A percentile compares a stretch with the other conserved stretches of the same genome.
These are phyloP conservation scores for Sclerotinia spermophila DNA, from an alignment of 2,329 filamentous ascomycete species.

Conservation along the genomic window DNA sequence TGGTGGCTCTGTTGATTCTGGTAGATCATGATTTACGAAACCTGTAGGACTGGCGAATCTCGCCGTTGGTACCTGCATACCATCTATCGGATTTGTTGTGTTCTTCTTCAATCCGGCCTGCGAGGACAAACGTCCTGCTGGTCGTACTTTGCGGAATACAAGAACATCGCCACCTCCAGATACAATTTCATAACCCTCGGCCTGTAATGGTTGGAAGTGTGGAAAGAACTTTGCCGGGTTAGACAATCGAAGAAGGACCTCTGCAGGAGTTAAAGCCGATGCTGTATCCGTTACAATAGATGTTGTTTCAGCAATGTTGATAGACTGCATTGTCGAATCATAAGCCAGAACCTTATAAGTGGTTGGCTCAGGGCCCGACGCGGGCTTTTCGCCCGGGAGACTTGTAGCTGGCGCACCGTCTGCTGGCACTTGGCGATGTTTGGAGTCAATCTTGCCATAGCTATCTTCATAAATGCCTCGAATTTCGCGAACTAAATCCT, in stretches of 20 bases:
- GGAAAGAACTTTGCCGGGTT: slow-evolving; percentile 64
- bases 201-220: slow-evolving; percentile 55
- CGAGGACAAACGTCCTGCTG: slow-evolving; percentile 28
- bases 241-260: slow-evolving; percentile 57
- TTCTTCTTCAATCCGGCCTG: slow-evolving; percentile 23
- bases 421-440: slow-evolving; percentile 32
- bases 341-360: slow-evolving; percentile 66
- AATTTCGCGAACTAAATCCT: slow-evolving; percentile 39
- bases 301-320: slow-evolving; percentile 58
- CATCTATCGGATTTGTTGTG: slow-evolving; percentile 52
- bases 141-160: slow-evolving; percentile 60
- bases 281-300: slow-evolving; percentile 50
- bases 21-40: slow-evolving; percentile 58
- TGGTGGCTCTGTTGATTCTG: slow-evolving; percentile 38
- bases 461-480: slow-evolving; percentile 42
- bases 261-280: slow-evolving; percentile 53
- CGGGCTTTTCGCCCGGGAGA: neutral
- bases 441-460: slow-evolving; percentile 40
- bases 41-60: slow-evolving; percentile 63
- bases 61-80: slow-evolving; percentile 46
- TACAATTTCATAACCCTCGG: slow-evolving; percentile 63
- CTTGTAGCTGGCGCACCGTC: neutral
- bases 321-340: slow-evolving; percentile 53
- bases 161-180: slow-evolving; percentile 61
- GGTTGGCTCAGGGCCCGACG: slow-evolving; percentile 25